Conservation (phyloP, 495 filamentous ascomycete genomes). For the Penicillium macrosclerotiorum region DNA sequence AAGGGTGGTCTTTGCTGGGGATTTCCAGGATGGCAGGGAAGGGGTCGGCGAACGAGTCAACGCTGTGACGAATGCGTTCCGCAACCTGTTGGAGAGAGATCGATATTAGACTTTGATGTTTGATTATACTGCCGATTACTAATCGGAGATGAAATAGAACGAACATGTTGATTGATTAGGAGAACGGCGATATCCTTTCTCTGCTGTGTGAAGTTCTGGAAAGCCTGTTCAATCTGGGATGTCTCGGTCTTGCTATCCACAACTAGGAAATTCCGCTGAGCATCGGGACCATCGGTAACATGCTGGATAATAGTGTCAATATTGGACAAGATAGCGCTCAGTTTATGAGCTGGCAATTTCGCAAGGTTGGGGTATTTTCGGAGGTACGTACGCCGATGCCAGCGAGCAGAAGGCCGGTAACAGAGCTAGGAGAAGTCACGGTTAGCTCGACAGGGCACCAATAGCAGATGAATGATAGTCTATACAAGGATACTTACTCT, state of each 20-base stretch:
- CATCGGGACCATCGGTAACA: constrained; percentile 74
- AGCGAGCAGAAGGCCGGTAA: constrained; percentile 90
- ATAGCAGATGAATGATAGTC: not conserved
- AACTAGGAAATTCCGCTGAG: constrained; percentile 95
- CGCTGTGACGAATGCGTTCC: constrained; percentile 82
- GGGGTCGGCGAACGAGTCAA: constrained; percentile 53
- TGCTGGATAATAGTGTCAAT: constrained; percentile 45
- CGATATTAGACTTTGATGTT: not conserved
- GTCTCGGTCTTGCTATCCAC: constrained; percentile 91
- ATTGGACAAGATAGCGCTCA: not conserved
- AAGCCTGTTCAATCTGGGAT: constrained; percentile 83
- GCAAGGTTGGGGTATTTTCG: not conserved
- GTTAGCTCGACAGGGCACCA: constrained; percentile 2
- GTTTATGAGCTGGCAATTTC: not conserved
- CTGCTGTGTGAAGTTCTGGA: constrained; percentile 81
- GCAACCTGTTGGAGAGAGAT: constrained; percentile 69
- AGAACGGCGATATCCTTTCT: constrained; percentile 95
- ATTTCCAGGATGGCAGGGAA: constrained; percentile 77
- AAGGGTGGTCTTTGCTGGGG: constrained; percentile 98
- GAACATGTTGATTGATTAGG: constrained; percentile 95
- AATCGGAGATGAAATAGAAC: constrained; percentile 24
- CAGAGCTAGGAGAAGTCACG: constrained; percentile 63
- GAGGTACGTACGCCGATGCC: constrained; percentile 78
- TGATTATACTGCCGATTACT: not conserved
- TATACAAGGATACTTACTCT: constrained; percentile 49